phyloP scores from a whole-genome alignment of 2,329 filamentous ascomycete genomes.

The Botrytis fragariae region DNA sequence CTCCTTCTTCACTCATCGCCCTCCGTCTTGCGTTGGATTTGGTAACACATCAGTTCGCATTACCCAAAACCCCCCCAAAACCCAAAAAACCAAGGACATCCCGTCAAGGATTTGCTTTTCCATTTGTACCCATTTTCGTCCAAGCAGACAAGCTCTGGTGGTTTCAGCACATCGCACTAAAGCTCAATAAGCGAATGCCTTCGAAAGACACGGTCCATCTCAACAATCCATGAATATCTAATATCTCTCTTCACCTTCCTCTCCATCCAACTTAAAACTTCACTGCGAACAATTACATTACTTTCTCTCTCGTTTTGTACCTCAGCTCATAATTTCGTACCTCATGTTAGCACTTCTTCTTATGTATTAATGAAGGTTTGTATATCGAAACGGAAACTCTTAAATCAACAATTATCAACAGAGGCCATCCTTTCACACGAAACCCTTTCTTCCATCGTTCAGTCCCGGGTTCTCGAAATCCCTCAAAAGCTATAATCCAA shows the following conservation, averaged over 20 bases:
- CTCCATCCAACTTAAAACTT: constrained; percentile 2
- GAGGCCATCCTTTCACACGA: constrained; percentile 12
- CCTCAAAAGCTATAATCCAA: constrained; percentile 16
- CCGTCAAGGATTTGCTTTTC: neutral
- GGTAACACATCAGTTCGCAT: neutral
- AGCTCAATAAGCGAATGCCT: neutral
- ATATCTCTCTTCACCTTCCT: constrained; percentile 1
- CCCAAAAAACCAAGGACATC: neutral
- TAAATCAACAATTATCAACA: constrained; percentile 9
- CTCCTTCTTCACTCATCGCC: too few relatives aligned
- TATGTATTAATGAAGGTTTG: constrained; percentile 22
- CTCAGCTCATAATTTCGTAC: neutral
- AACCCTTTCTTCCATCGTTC: neutral
- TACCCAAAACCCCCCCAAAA: neutral
- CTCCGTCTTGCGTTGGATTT: neutral
- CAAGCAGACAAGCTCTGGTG: constrained; percentile 1
- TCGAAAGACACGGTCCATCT: constrained; percentile 12
- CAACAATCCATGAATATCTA: constrained; percentile 4
- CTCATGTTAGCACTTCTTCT: constrained; percentile 15
- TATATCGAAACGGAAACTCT: constrained; percentile 17
- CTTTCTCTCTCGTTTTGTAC: constrained; percentile 2
- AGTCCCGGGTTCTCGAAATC: neutral
- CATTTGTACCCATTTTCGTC: neutral
- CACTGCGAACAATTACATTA: neutral
- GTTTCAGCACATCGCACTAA: constrained; percentile 13